Percentiles rank a stretch among this genome's conserved stretches.
Evolutionary conservation across 2,329 filamentous ascomycete species (phyloP).

Genomic region (Biscogniauxia marginata): DNA sequence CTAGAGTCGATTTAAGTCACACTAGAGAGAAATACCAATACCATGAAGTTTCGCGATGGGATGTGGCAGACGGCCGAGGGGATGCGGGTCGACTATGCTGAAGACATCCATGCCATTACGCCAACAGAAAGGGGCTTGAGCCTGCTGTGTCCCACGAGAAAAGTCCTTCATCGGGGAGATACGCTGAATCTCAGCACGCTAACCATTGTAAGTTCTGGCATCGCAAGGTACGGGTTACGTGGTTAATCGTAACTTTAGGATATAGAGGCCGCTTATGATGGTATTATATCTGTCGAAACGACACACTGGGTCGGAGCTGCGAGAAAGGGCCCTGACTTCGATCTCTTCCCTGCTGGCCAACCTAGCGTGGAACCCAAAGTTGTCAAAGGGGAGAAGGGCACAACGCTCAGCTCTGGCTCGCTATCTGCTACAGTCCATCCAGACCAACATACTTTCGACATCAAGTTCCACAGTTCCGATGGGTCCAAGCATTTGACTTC

Average conservation of each 20-base stretch:
- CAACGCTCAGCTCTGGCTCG: slow-evolving; percentile 49
- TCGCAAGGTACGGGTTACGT: neutral
- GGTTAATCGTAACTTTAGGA: slow-evolving; percentile 38
- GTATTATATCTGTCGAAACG: slow-evolving; percentile 58
- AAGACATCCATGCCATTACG: slow-evolving; percentile 58
- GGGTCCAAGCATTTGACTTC: slow-evolving; percentile 52
- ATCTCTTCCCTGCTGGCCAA: slow-evolving; percentile 53
- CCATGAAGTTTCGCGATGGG: slow-evolving; percentile 63
- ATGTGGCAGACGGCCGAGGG: slow-evolving; percentile 66
- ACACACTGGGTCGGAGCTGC: slow-evolving; percentile 57
- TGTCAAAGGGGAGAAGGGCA: slow-evolving; percentile 41
- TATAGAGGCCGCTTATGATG: slow-evolving; percentile 55
- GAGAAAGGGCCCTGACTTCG: slow-evolving; percentile 54
- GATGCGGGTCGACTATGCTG: slow-evolving; percentile 62
- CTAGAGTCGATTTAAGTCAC: neutral
- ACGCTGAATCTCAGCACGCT: slow-evolving; percentile 55
- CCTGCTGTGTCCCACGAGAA: slow-evolving; percentile 56
- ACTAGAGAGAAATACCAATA: neutral
- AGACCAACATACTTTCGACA: slow-evolving; percentile 51
- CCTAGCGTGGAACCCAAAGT: slow-evolving; percentile 42
- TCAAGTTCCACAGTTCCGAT: slow-evolving; percentile 52
- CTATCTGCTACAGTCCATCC: slow-evolving; percentile 52
- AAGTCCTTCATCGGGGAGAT: slow-evolving; percentile 54
- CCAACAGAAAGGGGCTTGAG: slow-evolving; percentile 48
- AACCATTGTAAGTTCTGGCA: slow-evolving; percentile 40